Conservation (phyloP, 352 stramenopile genomes). For the Globisporangium orthogonon region DNA sequence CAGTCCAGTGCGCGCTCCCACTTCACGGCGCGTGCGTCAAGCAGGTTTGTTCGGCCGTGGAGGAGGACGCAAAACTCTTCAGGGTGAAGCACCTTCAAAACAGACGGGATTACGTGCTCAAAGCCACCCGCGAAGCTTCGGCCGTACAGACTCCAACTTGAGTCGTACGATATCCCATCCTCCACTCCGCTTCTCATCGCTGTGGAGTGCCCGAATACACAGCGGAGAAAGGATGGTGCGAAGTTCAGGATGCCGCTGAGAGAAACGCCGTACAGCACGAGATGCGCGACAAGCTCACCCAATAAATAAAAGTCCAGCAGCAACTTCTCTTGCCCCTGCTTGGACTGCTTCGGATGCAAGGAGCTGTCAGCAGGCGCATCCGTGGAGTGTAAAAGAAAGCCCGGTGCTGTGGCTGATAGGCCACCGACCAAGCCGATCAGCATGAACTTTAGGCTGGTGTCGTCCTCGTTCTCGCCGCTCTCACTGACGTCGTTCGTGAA, state of each 20-base stretch:
- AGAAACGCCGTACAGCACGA: slow-evolving; percentile 41
- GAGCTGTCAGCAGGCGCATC: background rate
- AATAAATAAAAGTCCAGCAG: slow-evolving; percentile 53
- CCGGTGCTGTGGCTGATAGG: slow-evolving; percentile 24
- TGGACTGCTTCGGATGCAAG: background rate
- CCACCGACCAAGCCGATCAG: slow-evolving; percentile 27
- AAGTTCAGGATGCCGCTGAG: slow-evolving; percentile 54
- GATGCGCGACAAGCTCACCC: slow-evolving; percentile 52
- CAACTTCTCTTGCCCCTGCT: slow-evolving; percentile 11
- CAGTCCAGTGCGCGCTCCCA: slow-evolving; percentile 34
- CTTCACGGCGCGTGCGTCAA: slow-evolving; percentile 33
- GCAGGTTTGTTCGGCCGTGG: slow-evolving; percentile 21
- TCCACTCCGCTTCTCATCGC: background rate
- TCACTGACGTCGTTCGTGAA: slow-evolving; percentile 23
- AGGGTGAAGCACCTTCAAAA: slow-evolving; percentile 34
- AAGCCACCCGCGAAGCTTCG: slow-evolving; percentile 50
- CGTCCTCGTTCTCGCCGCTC: slow-evolving; percentile 11
- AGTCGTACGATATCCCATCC: background rate
- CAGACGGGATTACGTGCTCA: slow-evolving; percentile 40
- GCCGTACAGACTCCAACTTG: slow-evolving; percentile 10
- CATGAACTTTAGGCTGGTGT: slow-evolving; percentile 29
- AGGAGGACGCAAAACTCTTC: slow-evolving; percentile 56
- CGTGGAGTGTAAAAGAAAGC: slow-evolving; percentile 22
- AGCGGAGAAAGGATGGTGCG: slow-evolving; percentile 39
- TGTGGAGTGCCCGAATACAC: slow-evolving; percentile 16